phyloP scores from a whole-genome alignment of 495 filamentous ascomycete species.

The Cetradonia linearis region DNA sequence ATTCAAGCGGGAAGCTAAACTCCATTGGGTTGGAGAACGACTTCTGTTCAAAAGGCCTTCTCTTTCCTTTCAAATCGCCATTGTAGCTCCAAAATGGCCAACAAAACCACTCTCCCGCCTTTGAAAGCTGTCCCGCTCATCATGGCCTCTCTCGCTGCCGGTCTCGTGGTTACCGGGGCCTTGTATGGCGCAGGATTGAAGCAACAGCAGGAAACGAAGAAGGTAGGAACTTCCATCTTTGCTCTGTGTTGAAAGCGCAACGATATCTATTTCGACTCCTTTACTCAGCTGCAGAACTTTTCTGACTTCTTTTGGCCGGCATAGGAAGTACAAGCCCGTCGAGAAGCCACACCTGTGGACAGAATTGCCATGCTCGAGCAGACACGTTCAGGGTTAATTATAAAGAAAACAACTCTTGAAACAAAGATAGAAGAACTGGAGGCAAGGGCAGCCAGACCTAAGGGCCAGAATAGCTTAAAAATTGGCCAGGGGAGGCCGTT shows the following conservation, averaged over 20 bases:
- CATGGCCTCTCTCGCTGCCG: conserved; percentile 37
- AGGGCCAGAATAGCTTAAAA: not conserved
- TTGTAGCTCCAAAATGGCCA: not conserved
- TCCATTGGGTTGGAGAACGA: not conserved
- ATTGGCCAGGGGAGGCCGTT: not conserved
- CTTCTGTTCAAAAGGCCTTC: not conserved
- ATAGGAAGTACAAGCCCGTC: conserved; percentile 34
- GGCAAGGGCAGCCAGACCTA: not conserved
- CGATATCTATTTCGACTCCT: not conserved
- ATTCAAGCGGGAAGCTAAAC: not conserved
- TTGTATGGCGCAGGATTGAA: conserved; percentile 48
- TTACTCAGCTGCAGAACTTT: not conserved
- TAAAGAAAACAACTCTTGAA: conserved; percentile 44
- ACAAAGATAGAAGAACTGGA: conserved; percentile 47
- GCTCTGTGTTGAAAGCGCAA: not conserved
- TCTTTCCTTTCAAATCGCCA: not conserved
- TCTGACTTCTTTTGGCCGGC: not conserved
- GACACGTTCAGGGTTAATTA: conserved; percentile 37
- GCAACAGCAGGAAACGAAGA: conserved; percentile 35
- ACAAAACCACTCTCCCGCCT: conserved; percentile 14
- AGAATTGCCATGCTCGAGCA: conserved; percentile 42
- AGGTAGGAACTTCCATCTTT: conserved; percentile 29
- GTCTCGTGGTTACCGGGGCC: conserved; percentile 42
- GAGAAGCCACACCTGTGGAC: conserved; percentile 44
- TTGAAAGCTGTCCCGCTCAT: conserved; percentile 30